phyloP scores from a whole-genome alignment of 108 stramenopile genomes.

The Epipyxis sp. region DNA sequence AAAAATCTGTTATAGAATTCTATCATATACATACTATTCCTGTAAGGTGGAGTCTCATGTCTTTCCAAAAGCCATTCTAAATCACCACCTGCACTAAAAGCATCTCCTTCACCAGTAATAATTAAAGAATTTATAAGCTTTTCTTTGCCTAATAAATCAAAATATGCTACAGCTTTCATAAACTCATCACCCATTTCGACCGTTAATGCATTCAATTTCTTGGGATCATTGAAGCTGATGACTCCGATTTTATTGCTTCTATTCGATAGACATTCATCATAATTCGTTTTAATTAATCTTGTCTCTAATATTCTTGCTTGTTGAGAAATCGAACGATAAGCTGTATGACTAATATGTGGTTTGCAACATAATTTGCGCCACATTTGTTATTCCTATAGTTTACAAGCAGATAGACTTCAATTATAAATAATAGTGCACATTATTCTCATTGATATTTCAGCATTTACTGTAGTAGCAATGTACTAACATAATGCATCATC shows the following conservation, averaged over 20 bases:
- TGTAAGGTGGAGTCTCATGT: slow-evolving; percentile 51
- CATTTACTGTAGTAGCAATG: too few species aligned
- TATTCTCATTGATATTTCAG: too few species aligned
- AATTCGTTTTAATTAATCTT: too few species aligned
- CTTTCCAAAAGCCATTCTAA: slow-evolving; percentile 58
- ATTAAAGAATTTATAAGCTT: slow-evolving; percentile 57
- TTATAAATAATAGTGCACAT: too few species aligned
- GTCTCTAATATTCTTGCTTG: too few species aligned
- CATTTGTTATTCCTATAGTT: too few species aligned
- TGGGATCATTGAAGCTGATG: slow-evolving; percentile 49
- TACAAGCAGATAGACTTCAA: too few species aligned
- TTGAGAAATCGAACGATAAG: too few species aligned
- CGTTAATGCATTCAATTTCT: slow-evolving; percentile 69
- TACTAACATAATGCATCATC: too few species aligned
- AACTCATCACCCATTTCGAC: slow-evolving; percentile 70
- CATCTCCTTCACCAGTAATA: slow-evolving; percentile 60
- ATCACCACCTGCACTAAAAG: slow-evolving; percentile 75
- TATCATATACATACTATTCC: slow-evolving; percentile 64
- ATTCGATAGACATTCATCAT: too few species aligned
- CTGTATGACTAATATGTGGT: too few species aligned
- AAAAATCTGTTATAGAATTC: slow-evolving; percentile 66
- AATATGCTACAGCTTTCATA: slow-evolving; percentile 33
- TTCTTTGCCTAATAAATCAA: slow-evolving; percentile 34
- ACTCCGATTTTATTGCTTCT: not conserved
- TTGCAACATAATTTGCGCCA: too few species aligned